phyloP scores from a whole-genome alignment of 2,329 filamentous ascomycete genomes.

The Xylariaceae sp. region DNA sequence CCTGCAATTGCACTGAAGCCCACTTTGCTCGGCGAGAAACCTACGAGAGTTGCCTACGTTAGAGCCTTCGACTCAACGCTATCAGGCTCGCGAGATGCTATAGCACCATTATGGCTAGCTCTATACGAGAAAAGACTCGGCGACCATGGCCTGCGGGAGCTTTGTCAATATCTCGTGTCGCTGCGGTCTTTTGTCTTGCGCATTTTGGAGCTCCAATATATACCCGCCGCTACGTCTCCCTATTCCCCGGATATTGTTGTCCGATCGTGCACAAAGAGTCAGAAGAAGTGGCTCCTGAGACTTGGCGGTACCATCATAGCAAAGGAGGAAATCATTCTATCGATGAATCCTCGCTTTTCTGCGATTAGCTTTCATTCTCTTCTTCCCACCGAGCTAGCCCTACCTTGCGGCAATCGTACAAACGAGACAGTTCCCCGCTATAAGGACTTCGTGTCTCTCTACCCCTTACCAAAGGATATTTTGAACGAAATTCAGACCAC shows the following conservation, averaged over 20 bases:
- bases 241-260: conserved; percentile 14
- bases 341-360: not conserved
- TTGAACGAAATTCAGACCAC: not conserved
- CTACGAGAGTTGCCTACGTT: conserved; percentile 12
- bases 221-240: not conserved
- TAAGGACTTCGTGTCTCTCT: conserved; percentile 5
- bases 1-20: conserved; percentile 24
- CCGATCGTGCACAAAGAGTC: not conserved
- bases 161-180: conserved; percentile 8
- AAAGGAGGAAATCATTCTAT: conserved; percentile 5
- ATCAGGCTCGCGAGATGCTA: conserved; percentile 24
- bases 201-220: not conserved
- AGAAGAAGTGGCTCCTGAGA: not conserved
- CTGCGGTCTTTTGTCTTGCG: not conserved
- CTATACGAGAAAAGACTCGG: conserved; percentile 20
- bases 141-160: not conserved
- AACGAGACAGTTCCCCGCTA: not conserved
- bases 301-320: conserved; percentile 3
- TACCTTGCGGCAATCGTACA: not conserved
- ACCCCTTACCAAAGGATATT: conserved; percentile 1
- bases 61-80: conserved; percentile 21
- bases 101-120: conserved; percentile 15
- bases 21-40: conserved; percentile 5
- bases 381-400: not conserved
- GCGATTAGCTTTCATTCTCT: not conserved